Percentiles rank a stretch among this genome's conserved stretches.
Evolutionary conservation across 1,284 basidiomycete genomes (phyloP).

Genomic region (Wolfiporia cocos): DNA sequence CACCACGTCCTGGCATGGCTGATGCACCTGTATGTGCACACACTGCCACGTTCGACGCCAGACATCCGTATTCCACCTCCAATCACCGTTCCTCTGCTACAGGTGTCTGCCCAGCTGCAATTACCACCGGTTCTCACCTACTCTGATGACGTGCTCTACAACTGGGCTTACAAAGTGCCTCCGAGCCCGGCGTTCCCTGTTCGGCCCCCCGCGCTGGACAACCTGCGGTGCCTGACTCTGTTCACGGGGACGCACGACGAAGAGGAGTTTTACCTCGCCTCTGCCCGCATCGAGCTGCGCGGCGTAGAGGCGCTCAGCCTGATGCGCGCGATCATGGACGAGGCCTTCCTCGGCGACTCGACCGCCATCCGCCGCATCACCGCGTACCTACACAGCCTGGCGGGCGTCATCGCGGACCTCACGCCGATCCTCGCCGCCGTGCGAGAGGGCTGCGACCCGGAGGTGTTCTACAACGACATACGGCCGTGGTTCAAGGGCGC

Average conservation of each 20-base stretch:
- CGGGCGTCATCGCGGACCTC: slow-evolving; percentile 63
- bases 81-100: slow-evolving; percentile 76
- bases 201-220: slow-evolving; percentile 38
- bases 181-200: slow-evolving; percentile 18
- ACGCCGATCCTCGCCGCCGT: slow-evolving; percentile 57
- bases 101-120: slow-evolving; percentile 70
- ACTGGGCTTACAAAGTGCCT: slow-evolving; percentile 57
- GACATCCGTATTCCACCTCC: slow-evolving; percentile 63
- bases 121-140: slow-evolving; percentile 91
- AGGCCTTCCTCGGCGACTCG: slow-evolving; percentile 84
- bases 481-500: slow-evolving; percentile 92
- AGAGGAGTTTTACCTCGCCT: slow-evolving; percentile 85
- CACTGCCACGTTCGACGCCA: slow-evolving; percentile 45
- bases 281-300: slow-evolving; percentile 87
- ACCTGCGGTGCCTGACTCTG: slow-evolving; percentile 57
- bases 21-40: slow-evolving; percentile 87
- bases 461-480: slow-evolving; percentile 79
- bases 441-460: slow-evolving; percentile 71
- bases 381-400: slow-evolving; percentile 62
- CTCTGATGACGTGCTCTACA: slow-evolving; percentile 91
- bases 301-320: slow-evolving; percentile 82
- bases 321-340: slow-evolving; percentile 89
- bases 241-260: slow-evolving; percentile 88
- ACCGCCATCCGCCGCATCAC: slow-evolving; percentile 74
- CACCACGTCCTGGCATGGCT: slow-evolving; percentile 85